phyloP scores from a whole-genome alignment of 179 eudicot species.

The Silene coronaria region DNA sequence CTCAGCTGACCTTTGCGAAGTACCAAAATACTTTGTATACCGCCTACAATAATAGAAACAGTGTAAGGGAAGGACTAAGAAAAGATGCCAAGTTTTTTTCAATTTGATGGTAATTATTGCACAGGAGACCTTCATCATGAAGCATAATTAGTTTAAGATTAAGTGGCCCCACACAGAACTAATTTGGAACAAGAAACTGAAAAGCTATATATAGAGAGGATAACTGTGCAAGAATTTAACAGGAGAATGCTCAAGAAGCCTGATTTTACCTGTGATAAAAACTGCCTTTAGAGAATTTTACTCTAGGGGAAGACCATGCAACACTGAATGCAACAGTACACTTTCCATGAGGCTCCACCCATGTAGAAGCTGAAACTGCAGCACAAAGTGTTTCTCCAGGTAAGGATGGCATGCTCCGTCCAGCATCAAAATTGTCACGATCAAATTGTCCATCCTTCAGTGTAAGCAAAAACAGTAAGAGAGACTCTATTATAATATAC shows the following conservation, averaged over 20 bases:
- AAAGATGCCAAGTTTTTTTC: not conserved
- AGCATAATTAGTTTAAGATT: not conserved
- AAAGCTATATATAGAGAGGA: not conserved
- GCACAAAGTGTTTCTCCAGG: conserved; percentile 89
- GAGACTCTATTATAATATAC: not conserved
- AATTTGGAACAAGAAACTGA: not conserved
- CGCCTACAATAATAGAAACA: conserved; percentile 54
- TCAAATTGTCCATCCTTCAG: conserved; percentile 89
- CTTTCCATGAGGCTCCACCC: conserved; percentile 98
- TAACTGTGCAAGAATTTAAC: not conserved
- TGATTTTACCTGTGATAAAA: conserved; percentile 69
- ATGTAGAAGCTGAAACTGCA: conserved; percentile 84
- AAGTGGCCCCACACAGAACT: not conserved
- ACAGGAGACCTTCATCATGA: not conserved
- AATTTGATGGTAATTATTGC: not conserved
- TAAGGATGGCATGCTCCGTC: conserved; percentile 83
- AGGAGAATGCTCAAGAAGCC: conserved; percentile 1
- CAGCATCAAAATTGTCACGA: conserved; percentile 62
- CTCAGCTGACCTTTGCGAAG: conserved; percentile 72
- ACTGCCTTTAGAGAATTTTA: conserved; percentile 82
- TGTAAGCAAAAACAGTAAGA: conserved; percentile 12
- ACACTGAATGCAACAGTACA: conserved; percentile 83
- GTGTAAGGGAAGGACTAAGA: not conserved
- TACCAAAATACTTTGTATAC: conserved; percentile 85
- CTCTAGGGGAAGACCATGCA: conserved; percentile 95